A percentile compares a stretch with the other conserved stretches of the same genome.
phyloP scores from a whole-genome alignment of 176 grass and related monocot species.

The Neostapfia colusana region DNA sequence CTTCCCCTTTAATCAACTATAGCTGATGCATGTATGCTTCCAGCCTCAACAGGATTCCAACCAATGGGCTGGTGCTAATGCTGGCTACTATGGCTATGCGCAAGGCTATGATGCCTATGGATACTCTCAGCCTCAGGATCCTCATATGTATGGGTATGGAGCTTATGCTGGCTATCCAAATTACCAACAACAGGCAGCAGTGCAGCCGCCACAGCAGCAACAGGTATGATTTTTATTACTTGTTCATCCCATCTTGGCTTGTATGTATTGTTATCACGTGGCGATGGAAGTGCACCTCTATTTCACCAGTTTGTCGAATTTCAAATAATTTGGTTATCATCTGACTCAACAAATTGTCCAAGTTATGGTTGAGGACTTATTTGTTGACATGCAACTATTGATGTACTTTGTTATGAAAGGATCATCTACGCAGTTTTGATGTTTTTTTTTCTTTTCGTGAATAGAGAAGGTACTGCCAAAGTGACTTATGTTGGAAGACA shows the following conservation, averaged over 20 bases:
- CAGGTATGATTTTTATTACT: constrained; percentile 42
- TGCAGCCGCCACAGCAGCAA: constrained; percentile 61
- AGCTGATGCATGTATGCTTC: constrained; percentile 24
- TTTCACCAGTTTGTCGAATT: background rate
- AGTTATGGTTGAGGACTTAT: background rate
- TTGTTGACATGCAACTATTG: background rate
- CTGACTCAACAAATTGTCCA: background rate
- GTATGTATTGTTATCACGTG: background rate
- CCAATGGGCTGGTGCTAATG: constrained; percentile 63
- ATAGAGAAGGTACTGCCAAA: too few relatives aligned
- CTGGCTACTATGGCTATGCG: constrained; percentile 69
- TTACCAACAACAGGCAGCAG: constrained; percentile 61
- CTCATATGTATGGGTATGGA: constrained; percentile 70
- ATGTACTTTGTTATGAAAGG: background rate
- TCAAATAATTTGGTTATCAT: background rate
- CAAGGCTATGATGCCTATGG: constrained; percentile 79
- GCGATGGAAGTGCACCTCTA: background rate
- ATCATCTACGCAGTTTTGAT: too few relatives aligned
- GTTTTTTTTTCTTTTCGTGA: background rate
- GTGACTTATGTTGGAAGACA: too few relatives aligned
- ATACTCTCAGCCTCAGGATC: constrained; percentile 68
- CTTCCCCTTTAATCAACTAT: background rate
- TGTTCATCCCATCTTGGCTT: background rate
- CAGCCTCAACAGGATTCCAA: constrained; percentile 80
- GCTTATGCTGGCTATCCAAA: constrained; percentile 73